Evolutionary conservation across 192 early-diverging fungal species (phyloP), one percentile per base, ranked within the genome.

Genomic region (Umbelopsis ramanniana): DNA sequence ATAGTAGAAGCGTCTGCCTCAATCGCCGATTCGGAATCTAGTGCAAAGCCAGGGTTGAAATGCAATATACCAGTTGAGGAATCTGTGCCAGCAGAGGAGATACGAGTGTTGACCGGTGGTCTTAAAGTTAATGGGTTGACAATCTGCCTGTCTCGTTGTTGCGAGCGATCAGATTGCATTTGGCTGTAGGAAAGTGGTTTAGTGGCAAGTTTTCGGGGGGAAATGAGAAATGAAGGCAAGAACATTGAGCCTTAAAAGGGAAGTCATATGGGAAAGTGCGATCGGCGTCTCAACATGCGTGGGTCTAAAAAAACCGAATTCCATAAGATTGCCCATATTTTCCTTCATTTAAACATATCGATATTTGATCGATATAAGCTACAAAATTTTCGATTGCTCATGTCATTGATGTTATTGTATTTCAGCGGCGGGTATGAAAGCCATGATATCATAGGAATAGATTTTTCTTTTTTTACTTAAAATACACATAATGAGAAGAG

Each of bases 1-100:
- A 63, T 33, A 7, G 57, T 63, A 26, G 57, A 63, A 11, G 57
- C 57, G 12, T 63, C 57, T 10, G 57, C 57, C 57, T 63, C 57
- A 63, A 63, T 63, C 1, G 57, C 57, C 17, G 57, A 63, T 63
- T 63, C 57, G 10, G 57, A 63, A 4, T 63, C 57, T 7, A 17
- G 57, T 17, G 57, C 57, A 26, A 63, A 63, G 12, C 57, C 57
- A 26, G 57, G 26, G 33, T 29, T 35, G 33, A 38, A 63, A 11
- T 43, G 40, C 17, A 33, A 7, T 33, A 10, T 26, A 3, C 33
- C 19, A 6, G 33, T 9, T 0, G 57, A 63, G 6, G 57, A 63
- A 63, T 63, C 57, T 14, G 57, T 63, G 29, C 57, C 57, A 29
- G 33, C 26, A 17, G 57, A 35, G 17, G 48, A 50, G 48, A 17